Conservation (phyloP, 2,329 filamentous ascomycete species). For the Bipolaris victoriae region DNA sequence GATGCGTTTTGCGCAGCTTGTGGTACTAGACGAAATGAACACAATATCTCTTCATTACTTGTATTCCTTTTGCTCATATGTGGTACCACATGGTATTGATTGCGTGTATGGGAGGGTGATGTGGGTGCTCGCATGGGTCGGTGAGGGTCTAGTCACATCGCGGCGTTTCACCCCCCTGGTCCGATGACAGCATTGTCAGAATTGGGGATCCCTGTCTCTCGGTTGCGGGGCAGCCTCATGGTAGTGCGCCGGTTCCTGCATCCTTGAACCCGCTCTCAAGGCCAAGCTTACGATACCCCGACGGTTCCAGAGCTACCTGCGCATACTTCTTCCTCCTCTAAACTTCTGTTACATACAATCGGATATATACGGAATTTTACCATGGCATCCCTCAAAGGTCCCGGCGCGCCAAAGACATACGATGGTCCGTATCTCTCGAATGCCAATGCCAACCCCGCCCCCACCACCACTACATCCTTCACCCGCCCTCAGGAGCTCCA, state of each 20-base stretch:
- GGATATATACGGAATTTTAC: background rate
- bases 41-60: constrained; percentile 15
- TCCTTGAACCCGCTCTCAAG: constrained; percentile 25
- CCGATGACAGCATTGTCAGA: constrained; percentile 22
- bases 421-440: constrained; percentile 56
- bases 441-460: constrained; percentile 5
- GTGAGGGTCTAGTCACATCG: background rate
- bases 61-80: background rate
- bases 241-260: constrained; percentile 31
- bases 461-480: background rate
- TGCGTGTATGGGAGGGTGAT: background rate
- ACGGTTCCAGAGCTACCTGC: constrained; percentile 2
- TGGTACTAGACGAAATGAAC: constrained; percentile 23
- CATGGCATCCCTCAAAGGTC: constrained; percentile 67
- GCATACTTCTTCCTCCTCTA: background rate
- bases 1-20: constrained; percentile 21
- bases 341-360: background rate
- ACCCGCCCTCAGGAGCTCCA: background rate
- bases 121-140: background rate
- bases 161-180: constrained; percentile 11
- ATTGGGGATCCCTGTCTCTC: constrained; percentile 16
- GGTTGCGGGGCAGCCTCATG: constrained; percentile 24
- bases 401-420: constrained; percentile 62
- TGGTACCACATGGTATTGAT: background rate
- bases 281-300: background rate